A percentile compares a stretch with the other conserved stretches of the same genome.
These are phyloP conservation scores for Prunus mume DNA, from an alignment of 306 rosid genomes.

Conservation along the genomic window DNA sequence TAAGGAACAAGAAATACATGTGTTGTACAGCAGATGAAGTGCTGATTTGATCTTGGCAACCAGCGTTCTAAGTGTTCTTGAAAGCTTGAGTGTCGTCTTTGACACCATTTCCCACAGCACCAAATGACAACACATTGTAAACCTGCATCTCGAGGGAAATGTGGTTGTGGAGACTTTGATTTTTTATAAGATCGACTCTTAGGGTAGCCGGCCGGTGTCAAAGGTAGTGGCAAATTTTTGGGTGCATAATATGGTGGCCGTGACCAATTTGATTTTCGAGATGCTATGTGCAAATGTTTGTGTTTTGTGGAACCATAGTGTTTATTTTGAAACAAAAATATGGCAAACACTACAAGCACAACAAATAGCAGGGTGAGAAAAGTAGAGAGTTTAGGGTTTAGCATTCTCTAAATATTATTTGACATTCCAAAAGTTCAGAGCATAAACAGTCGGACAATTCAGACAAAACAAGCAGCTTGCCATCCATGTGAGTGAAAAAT, in stretches of 20 bases:
- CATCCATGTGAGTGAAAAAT: not conserved
- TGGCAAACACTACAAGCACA: not conserved
- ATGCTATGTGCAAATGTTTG: not conserved
- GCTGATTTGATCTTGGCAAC: slow-evolving; percentile 32
- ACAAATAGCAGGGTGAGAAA: slow-evolving; percentile 5
- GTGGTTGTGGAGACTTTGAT: slow-evolving; percentile 13
- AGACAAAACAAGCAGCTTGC: slow-evolving; percentile 5
- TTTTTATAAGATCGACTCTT: not conserved
- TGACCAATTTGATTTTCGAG: slow-evolving; percentile 6
- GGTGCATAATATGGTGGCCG: not conserved
- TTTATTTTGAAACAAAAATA: slow-evolving; percentile 9
- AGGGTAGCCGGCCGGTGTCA: not conserved
- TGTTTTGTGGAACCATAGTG: not conserved
- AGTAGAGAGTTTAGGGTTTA: not conserved
- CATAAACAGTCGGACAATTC: not conserved
- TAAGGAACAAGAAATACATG: slow-evolving; percentile 32
- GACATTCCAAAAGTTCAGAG: not conserved
- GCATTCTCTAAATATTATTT: not conserved
- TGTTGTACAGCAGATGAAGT: not conserved
- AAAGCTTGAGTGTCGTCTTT: slow-evolving; percentile 44
- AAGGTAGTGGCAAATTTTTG: not conserved
- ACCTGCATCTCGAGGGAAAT: not conserved
- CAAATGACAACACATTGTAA: slow-evolving; percentile 34
- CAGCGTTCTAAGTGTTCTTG: slow-evolving; percentile 50
- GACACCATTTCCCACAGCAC: slow-evolving; percentile 49